Conservation (phyloP, 805 yeast genomes). For the Kluyveromyces dobzhanskii region DNA sequence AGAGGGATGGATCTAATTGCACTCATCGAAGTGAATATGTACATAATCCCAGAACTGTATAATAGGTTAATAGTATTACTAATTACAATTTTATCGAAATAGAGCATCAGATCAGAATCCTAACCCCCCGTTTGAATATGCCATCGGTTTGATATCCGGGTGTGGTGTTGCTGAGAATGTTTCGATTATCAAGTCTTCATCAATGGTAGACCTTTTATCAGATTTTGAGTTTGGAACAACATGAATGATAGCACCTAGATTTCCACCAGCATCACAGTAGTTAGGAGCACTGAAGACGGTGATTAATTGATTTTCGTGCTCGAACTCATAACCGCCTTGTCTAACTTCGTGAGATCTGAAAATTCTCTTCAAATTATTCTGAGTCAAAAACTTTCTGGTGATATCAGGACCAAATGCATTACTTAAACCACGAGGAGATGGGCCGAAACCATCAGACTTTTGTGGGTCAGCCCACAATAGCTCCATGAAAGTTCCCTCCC, state of each 20-base stretch:
- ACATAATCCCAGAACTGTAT: constrained; percentile 2
- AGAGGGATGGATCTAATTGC: too few species aligned
- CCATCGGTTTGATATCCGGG: constrained; percentile 92
- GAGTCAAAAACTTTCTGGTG: constrained; percentile 66
- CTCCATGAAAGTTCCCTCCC: constrained; percentile 92
- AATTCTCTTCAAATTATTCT: constrained; percentile 65
- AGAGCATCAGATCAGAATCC: constrained; percentile 19
- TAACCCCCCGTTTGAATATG: constrained; percentile 54
- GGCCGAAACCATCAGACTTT: constrained; percentile 62
- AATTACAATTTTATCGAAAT: neutral
- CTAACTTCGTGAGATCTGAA: constrained; percentile 95
- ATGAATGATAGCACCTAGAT: constrained; percentile 83
- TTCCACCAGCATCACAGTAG: constrained; percentile 89
- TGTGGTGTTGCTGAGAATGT: constrained; percentile 80
- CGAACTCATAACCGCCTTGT: constrained; percentile 80
- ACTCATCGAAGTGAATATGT: too few species aligned
- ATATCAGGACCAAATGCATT: constrained; percentile 96
- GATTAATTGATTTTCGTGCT: constrained; percentile 76
- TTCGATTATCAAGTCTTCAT: constrained; percentile 41
- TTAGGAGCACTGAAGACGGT: constrained; percentile 99
- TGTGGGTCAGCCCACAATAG: constrained; percentile 97
- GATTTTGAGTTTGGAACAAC: constrained; percentile 39
- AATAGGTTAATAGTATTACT: constrained; percentile 5
- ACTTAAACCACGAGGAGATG: constrained; percentile 92
- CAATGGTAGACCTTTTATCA: constrained; percentile 22